phyloP scores from a whole-genome alignment of 441 rosid genomes.

The Mallotus japonicus region DNA sequence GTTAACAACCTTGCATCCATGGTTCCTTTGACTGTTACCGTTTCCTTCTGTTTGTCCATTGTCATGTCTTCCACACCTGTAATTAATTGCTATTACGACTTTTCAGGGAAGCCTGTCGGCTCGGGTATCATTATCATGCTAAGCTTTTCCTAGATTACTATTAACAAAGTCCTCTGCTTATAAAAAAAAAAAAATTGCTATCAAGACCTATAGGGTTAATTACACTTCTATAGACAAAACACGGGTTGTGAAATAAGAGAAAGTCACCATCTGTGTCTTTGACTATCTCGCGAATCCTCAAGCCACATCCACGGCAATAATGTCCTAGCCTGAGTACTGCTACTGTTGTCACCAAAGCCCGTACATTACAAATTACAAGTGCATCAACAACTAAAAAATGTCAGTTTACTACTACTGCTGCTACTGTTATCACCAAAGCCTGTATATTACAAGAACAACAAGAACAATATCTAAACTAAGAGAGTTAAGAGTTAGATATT shows the following conservation, averaged over 20 bases:
- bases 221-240: neutral
- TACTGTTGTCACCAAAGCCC: conserved; percentile 55
- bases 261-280: conserved; percentile 42
- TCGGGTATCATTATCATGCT: no score
- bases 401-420: conserved; percentile 28
- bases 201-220: no score
- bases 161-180: no score
- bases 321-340: conserved; percentile 56
- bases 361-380: neutral
- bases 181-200: no score
- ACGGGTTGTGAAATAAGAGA: no score
- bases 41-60: conserved; percentile 49
- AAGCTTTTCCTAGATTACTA: no score
- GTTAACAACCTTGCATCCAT: conserved; percentile 59
- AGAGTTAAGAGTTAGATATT: no score
- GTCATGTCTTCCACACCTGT: conserved; percentile 52
- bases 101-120: no score
- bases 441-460: conserved; percentile 11
- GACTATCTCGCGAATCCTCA: conserved; percentile 49
- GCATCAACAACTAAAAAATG: no score
- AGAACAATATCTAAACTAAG: no score
- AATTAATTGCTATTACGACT: neutral
- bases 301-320: conserved; percentile 64
- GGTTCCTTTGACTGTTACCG: conserved; percentile 70
- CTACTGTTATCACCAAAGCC: conserved; percentile 56